These are phyloP conservation scores for Ceratocystis papillata DNA, from an alignment of 2,329 filamentous ascomycete species.

Conservation along the genomic window DNA sequence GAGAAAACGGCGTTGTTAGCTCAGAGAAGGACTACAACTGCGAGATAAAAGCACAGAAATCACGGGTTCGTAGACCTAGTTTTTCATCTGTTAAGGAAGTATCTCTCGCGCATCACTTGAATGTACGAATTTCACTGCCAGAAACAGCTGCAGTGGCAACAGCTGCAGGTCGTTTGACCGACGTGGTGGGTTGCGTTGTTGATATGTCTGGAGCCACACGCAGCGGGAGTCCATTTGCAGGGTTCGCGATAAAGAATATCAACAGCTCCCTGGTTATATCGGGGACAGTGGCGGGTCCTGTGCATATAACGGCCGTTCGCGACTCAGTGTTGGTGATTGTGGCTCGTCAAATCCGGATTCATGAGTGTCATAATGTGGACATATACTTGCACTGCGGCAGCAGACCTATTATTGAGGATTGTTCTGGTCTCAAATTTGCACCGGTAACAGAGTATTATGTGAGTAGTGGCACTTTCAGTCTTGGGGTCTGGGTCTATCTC, in stretches of 20 bases:
- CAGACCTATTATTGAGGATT: slow-evolving; percentile 90
- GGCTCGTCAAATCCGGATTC: slow-evolving; percentile 84
- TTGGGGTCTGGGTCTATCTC: neutral
- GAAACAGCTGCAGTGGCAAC: slow-evolving; percentile 58
- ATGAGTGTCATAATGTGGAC: slow-evolving; percentile 69
- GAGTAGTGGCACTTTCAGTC: slow-evolving; percentile 24
- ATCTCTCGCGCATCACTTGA: slow-evolving; percentile 54
- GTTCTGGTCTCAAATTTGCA: slow-evolving; percentile 65
- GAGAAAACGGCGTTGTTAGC: neutral
- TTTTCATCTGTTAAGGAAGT: slow-evolving; percentile 53
- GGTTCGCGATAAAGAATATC: slow-evolving; percentile 56
- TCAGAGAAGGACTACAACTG: slow-evolving; percentile 44
- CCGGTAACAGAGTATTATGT: slow-evolving; percentile 61
- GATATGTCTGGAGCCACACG: slow-evolving; percentile 62
- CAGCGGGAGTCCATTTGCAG: slow-evolving; percentile 55
- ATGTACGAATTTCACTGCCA: slow-evolving; percentile 68
- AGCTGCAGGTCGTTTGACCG: slow-evolving; percentile 60
- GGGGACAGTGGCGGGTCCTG: slow-evolving; percentile 66
- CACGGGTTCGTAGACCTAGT: slow-evolving; percentile 46
- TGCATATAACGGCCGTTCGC: slow-evolving; percentile 66
- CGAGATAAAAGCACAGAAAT: slow-evolving; percentile 39
- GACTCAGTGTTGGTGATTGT: slow-evolving; percentile 67
- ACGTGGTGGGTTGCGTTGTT: slow-evolving; percentile 60
- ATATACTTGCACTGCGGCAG: slow-evolving; percentile 74
- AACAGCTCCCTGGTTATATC: slow-evolving; percentile 61